These are phyloP conservation scores for Debaryomyces nepalensis DNA, from an alignment of 1,139 yeast genomes.

Conservation along the genomic window DNA sequence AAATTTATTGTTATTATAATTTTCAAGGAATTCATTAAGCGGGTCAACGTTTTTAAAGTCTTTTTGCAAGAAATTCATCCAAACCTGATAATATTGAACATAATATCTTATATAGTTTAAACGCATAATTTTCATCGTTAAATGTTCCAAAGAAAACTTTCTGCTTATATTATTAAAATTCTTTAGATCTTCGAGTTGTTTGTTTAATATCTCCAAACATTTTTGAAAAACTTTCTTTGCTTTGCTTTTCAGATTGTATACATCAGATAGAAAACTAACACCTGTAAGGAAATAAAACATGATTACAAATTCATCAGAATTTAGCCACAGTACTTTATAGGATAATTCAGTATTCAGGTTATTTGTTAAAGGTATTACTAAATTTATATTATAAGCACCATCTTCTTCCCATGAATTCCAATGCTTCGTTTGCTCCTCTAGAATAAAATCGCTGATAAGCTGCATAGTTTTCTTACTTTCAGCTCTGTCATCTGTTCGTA, in stretches of 20 bases:
- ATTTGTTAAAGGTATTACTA: not conserved
- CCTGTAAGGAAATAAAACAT: conserved; percentile 47
- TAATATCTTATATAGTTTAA: conserved; percentile 30
- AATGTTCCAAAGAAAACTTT: conserved; percentile 22
- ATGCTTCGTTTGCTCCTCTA: conserved; percentile 22
- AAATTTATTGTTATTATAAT: conserved; percentile 35
- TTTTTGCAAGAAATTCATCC: conserved; percentile 36
- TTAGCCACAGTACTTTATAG: conserved; percentile 40
- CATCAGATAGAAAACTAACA: conserved; percentile 36
- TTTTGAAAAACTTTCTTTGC: conserved; percentile 40
- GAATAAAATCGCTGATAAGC: conserved; percentile 31
- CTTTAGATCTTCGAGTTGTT: conserved; percentile 28
- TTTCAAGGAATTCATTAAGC: conserved; percentile 37
- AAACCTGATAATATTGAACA: conserved; percentile 37
- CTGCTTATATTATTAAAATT: conserved; percentile 14
- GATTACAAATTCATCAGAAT: conserved; percentile 45
- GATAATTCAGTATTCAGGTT: conserved; percentile 1
- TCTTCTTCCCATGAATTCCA: conserved; percentile 34
- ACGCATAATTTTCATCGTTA: conserved; percentile 27
- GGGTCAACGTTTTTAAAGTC: conserved; percentile 31
- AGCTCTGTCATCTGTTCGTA: conserved; percentile 30
- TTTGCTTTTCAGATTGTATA: conserved; percentile 37
- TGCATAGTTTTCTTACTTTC: conserved; percentile 28
- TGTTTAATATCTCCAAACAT: conserved; percentile 37
- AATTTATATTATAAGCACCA: conserved; percentile 25